These are phyloP conservation scores for Arthrobotrys entomopaga DNA, from an alignment of 2,329 filamentous ascomycete genomes.

Conservation along the genomic window DNA sequence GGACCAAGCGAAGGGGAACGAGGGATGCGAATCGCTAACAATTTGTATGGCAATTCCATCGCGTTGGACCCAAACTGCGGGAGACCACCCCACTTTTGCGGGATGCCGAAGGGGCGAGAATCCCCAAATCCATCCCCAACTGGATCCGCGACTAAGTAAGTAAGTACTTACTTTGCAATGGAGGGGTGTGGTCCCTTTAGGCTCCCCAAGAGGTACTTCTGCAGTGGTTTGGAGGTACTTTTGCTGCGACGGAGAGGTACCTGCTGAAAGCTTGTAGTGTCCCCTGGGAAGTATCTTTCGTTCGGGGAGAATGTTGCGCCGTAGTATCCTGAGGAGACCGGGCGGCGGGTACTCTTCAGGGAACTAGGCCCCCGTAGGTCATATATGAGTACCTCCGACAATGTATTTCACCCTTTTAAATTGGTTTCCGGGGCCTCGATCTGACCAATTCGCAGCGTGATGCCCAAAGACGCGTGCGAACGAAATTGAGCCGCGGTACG, in stretches of 20 bases:
- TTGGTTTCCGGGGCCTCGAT: background rate
- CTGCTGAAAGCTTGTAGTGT: too few species aligned
- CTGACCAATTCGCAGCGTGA: too few species aligned
- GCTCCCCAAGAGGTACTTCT: background rate
- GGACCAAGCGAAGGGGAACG: slow-evolving; percentile 46
- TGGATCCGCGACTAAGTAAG: background rate
- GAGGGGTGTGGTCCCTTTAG: background rate
- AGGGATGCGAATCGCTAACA: slow-evolving; percentile 35
- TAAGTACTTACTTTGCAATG: background rate
- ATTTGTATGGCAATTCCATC: slow-evolving; percentile 46
- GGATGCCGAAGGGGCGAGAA: slow-evolving; percentile 28
- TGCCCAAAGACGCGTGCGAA: too few species aligned
- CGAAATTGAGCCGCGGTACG: too few species aligned
- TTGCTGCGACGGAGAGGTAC: too few species aligned
- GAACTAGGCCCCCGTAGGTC: too few species aligned
- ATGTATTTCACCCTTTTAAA: too few species aligned
- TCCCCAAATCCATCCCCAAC: slow-evolving; percentile 4
- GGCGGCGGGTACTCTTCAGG: too few species aligned
- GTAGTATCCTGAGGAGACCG: too few species aligned
- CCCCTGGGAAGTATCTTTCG: too few species aligned
- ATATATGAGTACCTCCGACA: too few species aligned
- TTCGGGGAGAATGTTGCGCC: too few species aligned
- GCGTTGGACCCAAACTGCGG: slow-evolving; percentile 47
- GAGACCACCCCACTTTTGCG: background rate
- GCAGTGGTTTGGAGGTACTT: background rate